A percentile compares a stretch with the other conserved stretches of the same genome.
Evolutionary conservation across 768 basidiomycete species (phyloP).

Genomic region (Phallus indusiatus): DNA sequence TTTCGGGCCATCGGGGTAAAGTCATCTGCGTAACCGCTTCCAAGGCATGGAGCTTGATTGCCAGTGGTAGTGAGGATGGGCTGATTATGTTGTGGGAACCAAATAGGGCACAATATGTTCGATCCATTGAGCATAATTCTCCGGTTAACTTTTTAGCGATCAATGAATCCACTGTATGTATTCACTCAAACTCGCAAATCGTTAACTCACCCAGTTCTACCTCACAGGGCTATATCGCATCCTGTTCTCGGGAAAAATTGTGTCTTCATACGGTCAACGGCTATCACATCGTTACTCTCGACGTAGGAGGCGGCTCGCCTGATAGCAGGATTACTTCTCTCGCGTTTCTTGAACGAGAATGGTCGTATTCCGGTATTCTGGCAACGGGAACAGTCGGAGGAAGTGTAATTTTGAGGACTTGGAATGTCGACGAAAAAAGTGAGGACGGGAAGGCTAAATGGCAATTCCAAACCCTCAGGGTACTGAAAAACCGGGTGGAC

Average conservation of each 20-base stretch:
- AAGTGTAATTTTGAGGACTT: slow-evolving; percentile 70
- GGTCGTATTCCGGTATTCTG: slow-evolving; percentile 66
- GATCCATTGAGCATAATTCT: slow-evolving; percentile 66
- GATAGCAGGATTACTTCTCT: slow-evolving; percentile 50
- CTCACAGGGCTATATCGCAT: slow-evolving; percentile 83
- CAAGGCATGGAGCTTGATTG: slow-evolving; percentile 69
- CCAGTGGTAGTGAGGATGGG: slow-evolving; percentile 81
- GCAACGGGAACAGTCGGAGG: slow-evolving; percentile 74
- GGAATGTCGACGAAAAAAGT: slow-evolving; percentile 70
- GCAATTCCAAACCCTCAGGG: slow-evolving; percentile 63
- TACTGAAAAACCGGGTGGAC: slow-evolving; percentile 44
- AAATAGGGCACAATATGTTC: slow-evolving; percentile 70
- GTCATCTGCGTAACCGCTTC: slow-evolving; percentile 66
- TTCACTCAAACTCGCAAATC: neutral
- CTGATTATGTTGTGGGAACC: slow-evolving; percentile 87
- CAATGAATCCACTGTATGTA: slow-evolving; percentile 77
- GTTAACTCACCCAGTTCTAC: neutral
- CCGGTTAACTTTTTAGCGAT: slow-evolving; percentile 61
- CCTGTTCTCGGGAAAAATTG: slow-evolving; percentile 62
- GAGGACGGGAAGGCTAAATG: slow-evolving; percentile 58
- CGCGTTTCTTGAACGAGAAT: slow-evolving; percentile 86
- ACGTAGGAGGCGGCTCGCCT: slow-evolving; percentile 40
- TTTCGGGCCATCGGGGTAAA: slow-evolving; percentile 53
- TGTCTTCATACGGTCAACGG: slow-evolving; percentile 85
- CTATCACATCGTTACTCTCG: slow-evolving; percentile 61